These are phyloP conservation scores for Ascobolus immersus DNA, from an alignment of 495 filamentous ascomycete species.

Conservation along the genomic window DNA sequence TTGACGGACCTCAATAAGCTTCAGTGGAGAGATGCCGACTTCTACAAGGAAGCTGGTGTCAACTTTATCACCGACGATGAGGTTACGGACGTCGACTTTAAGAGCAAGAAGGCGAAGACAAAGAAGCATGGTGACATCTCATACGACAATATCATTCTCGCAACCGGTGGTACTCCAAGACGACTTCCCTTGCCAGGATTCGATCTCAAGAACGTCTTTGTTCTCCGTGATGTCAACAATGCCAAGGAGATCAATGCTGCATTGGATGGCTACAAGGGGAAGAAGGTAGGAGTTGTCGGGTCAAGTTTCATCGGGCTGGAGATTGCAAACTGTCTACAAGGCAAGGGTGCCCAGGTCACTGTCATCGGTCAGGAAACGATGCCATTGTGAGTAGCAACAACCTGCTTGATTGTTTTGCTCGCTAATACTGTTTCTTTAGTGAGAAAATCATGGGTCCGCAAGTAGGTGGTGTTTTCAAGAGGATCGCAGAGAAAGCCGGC, in stretches of 20 bases:
- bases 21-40: conserved; percentile 43
- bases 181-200: conserved; percentile 63
- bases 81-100: conserved; percentile 52
- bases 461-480: conserved; percentile 58
- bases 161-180: conserved; percentile 59
- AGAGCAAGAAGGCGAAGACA: conserved; percentile 41
- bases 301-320: conserved; percentile 90
- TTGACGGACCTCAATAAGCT: conserved; percentile 61
- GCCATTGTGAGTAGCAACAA: conserved; percentile 26
- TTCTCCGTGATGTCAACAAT: conserved; percentile 47
- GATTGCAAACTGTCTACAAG: conserved; percentile 48
- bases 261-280: conserved; percentile 50
- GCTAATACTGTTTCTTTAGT: conserved; percentile 1
- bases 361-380: conserved; percentile 77
- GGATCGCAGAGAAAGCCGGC: conserved; percentile 53
- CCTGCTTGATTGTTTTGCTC: background rate
- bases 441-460: conserved; percentile 66
- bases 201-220: conserved; percentile 64
- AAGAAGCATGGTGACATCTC: conserved; percentile 38
- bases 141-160: conserved; percentile 75
- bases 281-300: conserved; percentile 79
- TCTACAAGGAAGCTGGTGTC: conserved; percentile 52
- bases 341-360: conserved; percentile 54
- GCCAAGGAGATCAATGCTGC: conserved; percentile 48
- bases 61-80: conserved; percentile 43